These are phyloP conservation scores for Coemansia sp. DNA, from an alignment of 192 early-diverging fungal genomes.

Conservation along the genomic window DNA sequence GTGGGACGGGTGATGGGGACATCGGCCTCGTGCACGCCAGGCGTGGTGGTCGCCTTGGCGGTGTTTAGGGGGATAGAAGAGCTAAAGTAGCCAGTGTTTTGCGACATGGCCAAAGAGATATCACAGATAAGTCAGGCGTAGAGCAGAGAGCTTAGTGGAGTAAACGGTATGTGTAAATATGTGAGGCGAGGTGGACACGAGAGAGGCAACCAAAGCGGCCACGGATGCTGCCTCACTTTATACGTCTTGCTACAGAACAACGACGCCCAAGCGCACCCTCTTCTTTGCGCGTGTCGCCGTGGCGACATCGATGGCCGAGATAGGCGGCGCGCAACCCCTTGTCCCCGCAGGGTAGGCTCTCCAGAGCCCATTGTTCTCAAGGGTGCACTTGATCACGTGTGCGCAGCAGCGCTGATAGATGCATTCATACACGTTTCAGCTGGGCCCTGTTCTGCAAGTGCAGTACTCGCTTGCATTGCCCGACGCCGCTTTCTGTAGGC, in stretches of 20 bases:
- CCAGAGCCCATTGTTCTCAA: conserved; percentile 5
- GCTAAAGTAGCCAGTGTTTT: conserved; percentile 54
- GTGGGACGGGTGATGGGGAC: conserved; percentile 40
- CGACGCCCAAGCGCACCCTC: not conserved
- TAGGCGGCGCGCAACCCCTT: conserved; percentile 3
- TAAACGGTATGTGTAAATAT: not conserved
- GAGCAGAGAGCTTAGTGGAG: not conserved
- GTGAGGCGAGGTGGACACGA: not conserved
- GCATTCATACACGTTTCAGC: conserved; percentile 11
- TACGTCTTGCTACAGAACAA: not conserved
- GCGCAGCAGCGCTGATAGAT: conserved; percentile 5
- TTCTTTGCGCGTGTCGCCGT: not conserved
- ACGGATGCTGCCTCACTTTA: not conserved
- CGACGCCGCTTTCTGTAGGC: conserved; percentile 1
- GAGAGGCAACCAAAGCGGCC: not conserved
- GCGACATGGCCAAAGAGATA: conserved; percentile 22
- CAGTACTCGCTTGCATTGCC: not conserved
- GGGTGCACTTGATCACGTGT: conserved; percentile 9
- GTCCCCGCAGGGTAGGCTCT: conserved; percentile 5
- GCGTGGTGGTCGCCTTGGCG: conserved; percentile 54
- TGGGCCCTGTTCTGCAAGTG: not conserved
- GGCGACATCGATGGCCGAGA: conserved; percentile 7
- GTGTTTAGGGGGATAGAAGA: conserved; percentile 51
- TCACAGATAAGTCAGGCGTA: not conserved
- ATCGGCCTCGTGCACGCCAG: conserved; percentile 42